phyloP scores from a whole-genome alignment of 2,329 filamentous ascomycete species.

The Scopulariopsis brevicaulis region DNA sequence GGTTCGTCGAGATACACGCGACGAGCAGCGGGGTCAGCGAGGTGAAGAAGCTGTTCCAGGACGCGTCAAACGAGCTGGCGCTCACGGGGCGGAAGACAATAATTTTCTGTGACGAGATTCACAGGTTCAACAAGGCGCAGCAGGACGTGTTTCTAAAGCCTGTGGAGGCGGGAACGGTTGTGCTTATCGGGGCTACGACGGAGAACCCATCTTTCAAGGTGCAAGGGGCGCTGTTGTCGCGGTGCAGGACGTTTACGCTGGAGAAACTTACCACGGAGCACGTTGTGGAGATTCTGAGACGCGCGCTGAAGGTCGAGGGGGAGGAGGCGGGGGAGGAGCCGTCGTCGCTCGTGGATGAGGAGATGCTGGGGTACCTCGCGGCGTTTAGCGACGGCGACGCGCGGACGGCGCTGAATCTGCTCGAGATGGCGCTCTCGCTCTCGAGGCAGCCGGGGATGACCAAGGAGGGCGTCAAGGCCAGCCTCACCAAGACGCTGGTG shows the following conservation, averaged over 20 bases:
- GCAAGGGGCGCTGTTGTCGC: conserved; percentile 72
- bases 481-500: conserved; percentile 82
- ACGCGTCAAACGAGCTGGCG: conserved; percentile 67
- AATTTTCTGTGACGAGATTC: conserved; percentile 95
- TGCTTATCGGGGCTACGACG: conserved; percentile 87
- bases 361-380: conserved; percentile 71
- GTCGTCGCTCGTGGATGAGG: conserved; percentile 57
- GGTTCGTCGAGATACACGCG: conserved; percentile 94
- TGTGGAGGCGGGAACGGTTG: conserved; percentile 83
- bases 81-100: conserved; percentile 87
- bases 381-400: conserved; percentile 88
- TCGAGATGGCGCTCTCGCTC: conserved; percentile 79
- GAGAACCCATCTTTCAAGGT: conserved; percentile 96
- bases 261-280: conserved; percentile 62
- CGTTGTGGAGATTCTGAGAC: conserved; percentile 59
- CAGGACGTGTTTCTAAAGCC: conserved; percentile 92
- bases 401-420: conserved; percentile 79
- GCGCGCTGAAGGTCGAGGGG: conserved; percentile 57
- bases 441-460: conserved; percentile 50
- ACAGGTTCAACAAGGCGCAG: conserved; percentile 81
- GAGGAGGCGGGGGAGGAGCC: conserved; percentile 12
- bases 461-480: conserved; percentile 64
- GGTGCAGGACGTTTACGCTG: conserved; percentile 85
- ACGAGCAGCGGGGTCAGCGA: conserved; percentile 81
- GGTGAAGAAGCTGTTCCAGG: conserved; percentile 82